These are phyloP conservation scores for Gossypium stocksii DNA, from an alignment of 345 rosid species.

Conservation along the genomic window DNA sequence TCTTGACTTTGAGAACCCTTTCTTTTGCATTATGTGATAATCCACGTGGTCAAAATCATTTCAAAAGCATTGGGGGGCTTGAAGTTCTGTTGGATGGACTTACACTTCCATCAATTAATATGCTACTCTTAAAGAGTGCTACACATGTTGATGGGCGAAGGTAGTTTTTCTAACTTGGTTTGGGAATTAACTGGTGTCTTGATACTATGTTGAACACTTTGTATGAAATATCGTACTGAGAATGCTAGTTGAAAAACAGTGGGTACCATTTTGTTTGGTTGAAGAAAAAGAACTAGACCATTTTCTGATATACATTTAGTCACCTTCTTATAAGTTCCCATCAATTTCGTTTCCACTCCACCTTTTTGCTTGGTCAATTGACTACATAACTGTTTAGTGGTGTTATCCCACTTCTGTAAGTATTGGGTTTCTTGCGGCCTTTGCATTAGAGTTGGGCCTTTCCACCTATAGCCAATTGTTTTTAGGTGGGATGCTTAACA, in stretches of 20 bases:
- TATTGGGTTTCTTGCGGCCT: neutral
- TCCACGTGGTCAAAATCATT: constrained; percentile 76
- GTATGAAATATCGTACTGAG: neutral
- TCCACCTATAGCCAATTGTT: neutral
- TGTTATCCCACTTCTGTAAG: neutral
- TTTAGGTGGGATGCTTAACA: neutral
- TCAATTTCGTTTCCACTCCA: neutral
- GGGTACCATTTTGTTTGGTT: neutral
- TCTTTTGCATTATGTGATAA: constrained; percentile 48
- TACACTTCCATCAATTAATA: constrained; percentile 49
- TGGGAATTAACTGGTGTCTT: neutral
- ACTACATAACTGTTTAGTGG: neutral
- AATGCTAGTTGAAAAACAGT: neutral
- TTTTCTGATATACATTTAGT: neutral
- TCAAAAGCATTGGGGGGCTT: constrained; percentile 80
- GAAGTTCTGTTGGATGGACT: constrained; percentile 74
- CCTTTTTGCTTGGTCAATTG: neutral
- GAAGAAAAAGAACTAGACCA: neutral
- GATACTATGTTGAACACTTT: neutral
- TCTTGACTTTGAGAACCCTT: constrained; percentile 54
- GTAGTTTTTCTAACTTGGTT: constrained; percentile 24
- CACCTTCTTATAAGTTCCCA: neutral
- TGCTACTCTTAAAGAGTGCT: constrained; percentile 30
- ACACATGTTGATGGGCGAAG: constrained; percentile 32
- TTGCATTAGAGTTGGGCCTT: neutral